Evolutionary conservation across 345 rosid genomes (phyloP).

Genomic region (Trapa incisa): DNA sequence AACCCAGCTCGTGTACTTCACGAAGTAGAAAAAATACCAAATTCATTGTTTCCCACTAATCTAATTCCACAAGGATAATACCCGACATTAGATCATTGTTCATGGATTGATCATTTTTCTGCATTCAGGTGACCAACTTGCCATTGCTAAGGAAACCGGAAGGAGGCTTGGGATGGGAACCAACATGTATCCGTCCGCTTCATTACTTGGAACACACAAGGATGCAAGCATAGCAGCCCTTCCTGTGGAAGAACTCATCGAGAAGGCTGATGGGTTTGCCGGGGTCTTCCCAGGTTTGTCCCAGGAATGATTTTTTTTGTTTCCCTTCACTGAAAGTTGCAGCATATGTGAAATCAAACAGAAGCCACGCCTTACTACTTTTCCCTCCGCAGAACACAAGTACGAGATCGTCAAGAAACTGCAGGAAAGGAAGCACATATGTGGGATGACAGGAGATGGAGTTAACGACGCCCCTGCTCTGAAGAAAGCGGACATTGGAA

Average conservation of each 20-base stretch:
- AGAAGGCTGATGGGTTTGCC: slow-evolving; percentile 89
- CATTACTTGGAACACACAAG: slow-evolving; percentile 63
- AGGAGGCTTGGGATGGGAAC: slow-evolving; percentile 94
- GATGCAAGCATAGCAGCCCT: slow-evolving; percentile 49
- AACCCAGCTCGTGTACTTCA: too few species aligned
- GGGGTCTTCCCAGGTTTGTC: slow-evolving; percentile 82
- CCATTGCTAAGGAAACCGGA: slow-evolving; percentile 92
- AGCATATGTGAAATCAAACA: too few species aligned
- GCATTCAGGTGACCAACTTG: slow-evolving; percentile 50
- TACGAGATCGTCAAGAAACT: slow-evolving; percentile 90
- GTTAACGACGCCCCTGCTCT: slow-evolving; percentile 93
- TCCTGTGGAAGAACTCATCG: slow-evolving; percentile 77
- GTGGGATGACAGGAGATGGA: slow-evolving; percentile 98
- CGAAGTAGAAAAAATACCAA: too few species aligned
- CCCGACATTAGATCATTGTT: too few species aligned
- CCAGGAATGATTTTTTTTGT: background rate
- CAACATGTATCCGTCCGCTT: slow-evolving; percentile 88
- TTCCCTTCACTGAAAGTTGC: too few species aligned
- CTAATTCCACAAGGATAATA: too few species aligned
- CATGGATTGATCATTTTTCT: too few species aligned
- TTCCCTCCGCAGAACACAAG: slow-evolving; percentile 52
- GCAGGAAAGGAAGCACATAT: slow-evolving; percentile 71
- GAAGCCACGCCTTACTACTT: too few species aligned
- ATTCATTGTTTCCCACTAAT: too few species aligned
- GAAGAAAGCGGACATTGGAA: slow-evolving; percentile 92